phyloP scores from a whole-genome alignment of 2,329 filamentous ascomycete species.

The Rachicladosporium sp. region DNA sequence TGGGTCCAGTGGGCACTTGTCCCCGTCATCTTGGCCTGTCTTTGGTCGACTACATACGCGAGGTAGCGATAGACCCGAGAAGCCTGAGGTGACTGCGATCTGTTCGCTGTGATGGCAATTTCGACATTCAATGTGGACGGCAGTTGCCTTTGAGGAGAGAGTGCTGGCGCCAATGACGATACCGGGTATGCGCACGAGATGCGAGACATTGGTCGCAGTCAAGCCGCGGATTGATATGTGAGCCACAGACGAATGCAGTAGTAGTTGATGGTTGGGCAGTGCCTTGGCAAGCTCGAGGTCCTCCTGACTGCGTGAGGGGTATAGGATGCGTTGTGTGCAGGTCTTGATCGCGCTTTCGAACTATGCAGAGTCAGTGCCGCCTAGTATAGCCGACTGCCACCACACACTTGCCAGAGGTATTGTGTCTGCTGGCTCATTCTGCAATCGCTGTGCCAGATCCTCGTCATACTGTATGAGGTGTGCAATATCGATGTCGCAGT shows the following conservation, averaged over 20 bases:
- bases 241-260: constrained; percentile 83
- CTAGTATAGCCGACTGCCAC: neutral
- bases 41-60: constrained; percentile 56
- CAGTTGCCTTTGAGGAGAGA: constrained; percentile 87
- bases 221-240: constrained; percentile 89
- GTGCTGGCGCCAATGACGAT: constrained; percentile 97
- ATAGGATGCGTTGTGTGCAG: constrained; percentile 89
- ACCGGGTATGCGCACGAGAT: constrained; percentile 90
- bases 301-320: constrained; percentile 56
- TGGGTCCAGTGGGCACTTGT: constrained; percentile 82
- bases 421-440: constrained; percentile 80
- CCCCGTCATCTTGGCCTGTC: constrained; percentile 42
- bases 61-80: constrained; percentile 75
- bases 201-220: constrained; percentile 81
- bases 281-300: constrained; percentile 36
- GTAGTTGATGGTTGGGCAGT: constrained; percentile 78
- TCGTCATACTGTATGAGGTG: constrained; percentile 95
- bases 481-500: constrained; percentile 89
- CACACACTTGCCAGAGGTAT: constrained; percentile 64
- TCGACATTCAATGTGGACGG: constrained; percentile 75
- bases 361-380: constrained; percentile 35
- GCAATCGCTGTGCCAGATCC: constrained; percentile 79
- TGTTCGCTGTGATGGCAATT: constrained; percentile 64
- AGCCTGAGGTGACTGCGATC: constrained; percentile 68
- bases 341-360: constrained; percentile 83